Evolutionary conservation across 495 filamentous ascomycete species (phyloP).

Genomic region (Jackrogersella minutella): DNA sequence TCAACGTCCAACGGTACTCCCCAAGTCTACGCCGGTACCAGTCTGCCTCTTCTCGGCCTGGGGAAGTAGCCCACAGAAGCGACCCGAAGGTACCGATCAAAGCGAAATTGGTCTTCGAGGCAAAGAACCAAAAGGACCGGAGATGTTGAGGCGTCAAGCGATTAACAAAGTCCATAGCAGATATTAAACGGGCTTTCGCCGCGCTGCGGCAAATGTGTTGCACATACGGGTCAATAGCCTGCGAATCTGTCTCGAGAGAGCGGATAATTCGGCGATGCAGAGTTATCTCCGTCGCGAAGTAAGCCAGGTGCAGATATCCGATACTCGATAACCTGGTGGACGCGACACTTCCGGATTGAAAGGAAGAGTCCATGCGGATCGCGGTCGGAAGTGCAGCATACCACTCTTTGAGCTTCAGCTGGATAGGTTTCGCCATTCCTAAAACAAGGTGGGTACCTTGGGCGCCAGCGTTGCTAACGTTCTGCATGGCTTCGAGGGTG

Average conservation of each 20-base stretch:
- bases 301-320: slow-evolving; percentile 82
- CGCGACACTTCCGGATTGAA: slow-evolving; percentile 43
- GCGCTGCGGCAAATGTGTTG: slow-evolving; percentile 95
- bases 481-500: slow-evolving; percentile 68
- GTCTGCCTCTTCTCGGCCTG: slow-evolving; percentile 89
- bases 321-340: slow-evolving; percentile 63
- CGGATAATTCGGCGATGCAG: slow-evolving; percentile 84
- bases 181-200: slow-evolving; percentile 78
- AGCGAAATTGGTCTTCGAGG: slow-evolving; percentile 81
- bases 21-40: slow-evolving; percentile 87
- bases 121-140: slow-evolving; percentile 82
- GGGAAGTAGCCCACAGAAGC: slow-evolving; percentile 85
- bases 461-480: slow-evolving; percentile 56
- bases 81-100: slow-evolving; percentile 82
- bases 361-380: slow-evolving; percentile 71
- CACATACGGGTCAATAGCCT: slow-evolving; percentile 70
- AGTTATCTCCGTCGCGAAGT: slow-evolving; percentile 85
- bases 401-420: slow-evolving; percentile 85
- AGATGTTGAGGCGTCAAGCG: slow-evolving; percentile 74
- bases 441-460: slow-evolving; percentile 72
- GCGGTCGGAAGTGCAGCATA: slow-evolving; percentile 69
- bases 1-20: slow-evolving; percentile 94
- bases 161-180: slow-evolving; percentile 82
- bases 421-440: slow-evolving; percentile 79
- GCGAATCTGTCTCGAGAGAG: slow-evolving; percentile 62